These are phyloP conservation scores for Pleoardoris graminearum DNA, from an alignment of 2,329 filamentous ascomycete species.

Conservation along the genomic window DNA sequence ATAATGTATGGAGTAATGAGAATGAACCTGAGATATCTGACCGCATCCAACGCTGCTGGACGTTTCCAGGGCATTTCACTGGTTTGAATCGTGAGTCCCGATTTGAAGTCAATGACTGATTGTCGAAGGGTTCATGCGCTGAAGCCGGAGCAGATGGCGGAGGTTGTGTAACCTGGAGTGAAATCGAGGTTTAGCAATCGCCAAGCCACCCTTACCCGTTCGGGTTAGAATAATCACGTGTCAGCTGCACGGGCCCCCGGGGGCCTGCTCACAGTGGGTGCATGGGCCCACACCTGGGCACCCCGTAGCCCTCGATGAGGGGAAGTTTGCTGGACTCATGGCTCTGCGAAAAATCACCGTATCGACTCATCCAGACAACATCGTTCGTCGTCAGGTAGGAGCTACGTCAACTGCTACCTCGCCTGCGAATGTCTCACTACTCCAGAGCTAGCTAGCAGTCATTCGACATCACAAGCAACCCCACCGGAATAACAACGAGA, in stretches of 20 bases:
- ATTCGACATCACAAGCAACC: too few species aligned
- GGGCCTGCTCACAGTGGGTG: too few species aligned
- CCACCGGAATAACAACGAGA: too few species aligned
- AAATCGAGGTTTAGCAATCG: slow-evolving; percentile 11
- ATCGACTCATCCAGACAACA: too few species aligned
- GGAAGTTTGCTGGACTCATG: too few species aligned
- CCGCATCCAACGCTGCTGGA: neutral
- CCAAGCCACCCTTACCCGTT: neutral
- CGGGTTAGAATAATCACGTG: neutral
- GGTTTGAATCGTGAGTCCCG: neutral
- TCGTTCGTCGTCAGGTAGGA: too few species aligned
- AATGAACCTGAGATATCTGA: neutral
- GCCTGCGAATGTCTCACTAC: too few species aligned
- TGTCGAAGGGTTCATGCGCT: slow-evolving; percentile 16
- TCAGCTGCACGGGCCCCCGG: neutral
- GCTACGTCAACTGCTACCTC: too few species aligned
- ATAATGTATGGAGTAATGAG: slow-evolving; percentile 33
- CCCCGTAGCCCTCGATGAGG: too few species aligned
- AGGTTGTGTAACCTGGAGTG: slow-evolving; percentile 17
- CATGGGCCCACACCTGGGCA: too few species aligned
- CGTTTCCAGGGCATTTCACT: neutral
- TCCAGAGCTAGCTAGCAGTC: too few species aligned
- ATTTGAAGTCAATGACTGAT: slow-evolving; percentile 14
- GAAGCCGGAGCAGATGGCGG: slow-evolving; percentile 20
- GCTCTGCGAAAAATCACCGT: too few species aligned